Evolutionary conservation across 2,329 filamentous ascomycete species (phyloP), one percentile per base, ranked within the genome.

Genomic region (Xylaria sp.): DNA sequence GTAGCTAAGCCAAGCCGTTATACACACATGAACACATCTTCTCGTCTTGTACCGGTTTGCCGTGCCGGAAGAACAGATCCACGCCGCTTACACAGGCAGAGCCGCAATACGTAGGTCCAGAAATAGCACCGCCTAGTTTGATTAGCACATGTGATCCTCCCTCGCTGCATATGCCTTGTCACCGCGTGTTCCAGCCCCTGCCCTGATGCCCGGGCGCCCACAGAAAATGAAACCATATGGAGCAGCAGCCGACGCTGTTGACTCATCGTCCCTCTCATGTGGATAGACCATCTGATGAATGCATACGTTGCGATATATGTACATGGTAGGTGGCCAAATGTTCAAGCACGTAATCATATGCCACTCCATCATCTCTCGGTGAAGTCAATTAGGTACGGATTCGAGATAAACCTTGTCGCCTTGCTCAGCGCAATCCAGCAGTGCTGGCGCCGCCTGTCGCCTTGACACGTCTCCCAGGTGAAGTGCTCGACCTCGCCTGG

Each of bases 401-500:
- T 78, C 25, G 74, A 67, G 28, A 77, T 73, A 37, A 61, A 39
- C 44, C 71, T 73, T 10, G 67, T 61, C 31, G 66, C 68, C 60
- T 75, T 76, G 25, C 60, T 63, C 46, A 76, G 59, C 9, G 70
- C 68, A 56, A 78, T 74, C 67, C 73, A 77, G 57, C 74, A 76
- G 59, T 74, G 72, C 28, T 58, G 71, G 41, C 71, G 66, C 18
- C 44, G 55, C 37, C 68, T 71, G 46, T 76, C 72, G 39, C 61
- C 63, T 31, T 65, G 59, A 48, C 73, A 62, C 31, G 71, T 75
- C 48, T 77, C 71, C 77, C 77, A 79, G 52, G 39, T 72, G 59
- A 79, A 77, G 25, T 73, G 72, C 58, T 78, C 76, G 41, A 78
- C 75, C 34, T 76, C 73, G 25, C 76, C 73, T 2, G 76, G 76